Evolutionary conservation across 2,329 filamentous ascomycete genomes (phyloP).

Genomic region (Colletotrichum lini): DNA sequence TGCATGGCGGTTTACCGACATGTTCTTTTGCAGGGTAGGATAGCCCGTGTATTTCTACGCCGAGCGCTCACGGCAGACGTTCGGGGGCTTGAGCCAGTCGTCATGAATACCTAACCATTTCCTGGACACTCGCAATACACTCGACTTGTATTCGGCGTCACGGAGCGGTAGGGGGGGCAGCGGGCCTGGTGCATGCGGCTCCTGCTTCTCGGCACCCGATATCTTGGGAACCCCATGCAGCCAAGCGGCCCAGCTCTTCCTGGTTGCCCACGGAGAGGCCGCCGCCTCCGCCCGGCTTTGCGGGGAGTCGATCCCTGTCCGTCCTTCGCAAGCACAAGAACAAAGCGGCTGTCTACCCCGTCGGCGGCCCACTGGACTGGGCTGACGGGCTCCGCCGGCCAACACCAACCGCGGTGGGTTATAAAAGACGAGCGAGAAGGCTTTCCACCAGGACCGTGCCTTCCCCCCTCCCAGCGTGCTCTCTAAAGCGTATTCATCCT

Average conservation of each 20-base stretch:
- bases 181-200: not conserved
- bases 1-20: conserved; percentile 37
- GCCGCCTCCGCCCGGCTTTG: not conserved
- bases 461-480: too few species aligned
- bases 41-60: conserved; percentile 7
- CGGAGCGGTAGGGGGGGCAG: not conserved
- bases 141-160: not conserved
- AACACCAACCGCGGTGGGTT: too few species aligned
- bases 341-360: too few species aligned
- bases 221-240: not conserved
- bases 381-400: too few species aligned
- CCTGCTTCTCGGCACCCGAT: not conserved
- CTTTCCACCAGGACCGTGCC: too few species aligned
- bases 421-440: too few species aligned
- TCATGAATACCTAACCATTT: not conserved
- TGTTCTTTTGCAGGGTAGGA: not conserved
- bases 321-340: not conserved
- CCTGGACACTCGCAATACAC: too few species aligned
- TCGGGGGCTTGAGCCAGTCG: not conserved
- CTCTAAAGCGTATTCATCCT: too few species aligned
- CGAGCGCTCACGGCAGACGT: not conserved
- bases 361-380: too few species aligned
- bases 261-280: not conserved
- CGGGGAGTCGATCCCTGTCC: not conserved
- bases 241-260: not conserved